Conservation (phyloP, 768 basidiomycete species). For the Suillus decipiens region DNA sequence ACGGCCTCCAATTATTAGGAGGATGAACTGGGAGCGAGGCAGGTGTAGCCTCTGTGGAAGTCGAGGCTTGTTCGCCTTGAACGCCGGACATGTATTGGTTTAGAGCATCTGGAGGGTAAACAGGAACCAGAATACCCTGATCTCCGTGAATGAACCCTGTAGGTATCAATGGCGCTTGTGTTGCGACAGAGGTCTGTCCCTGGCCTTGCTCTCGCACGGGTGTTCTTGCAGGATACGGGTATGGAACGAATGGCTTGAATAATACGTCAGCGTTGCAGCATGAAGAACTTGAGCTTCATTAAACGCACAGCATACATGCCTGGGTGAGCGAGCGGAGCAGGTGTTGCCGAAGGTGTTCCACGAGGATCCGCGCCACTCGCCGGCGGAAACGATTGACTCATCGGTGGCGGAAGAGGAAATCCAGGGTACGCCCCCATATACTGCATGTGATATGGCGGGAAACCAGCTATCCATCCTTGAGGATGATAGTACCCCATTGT, state of each 20-base stretch:
- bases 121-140: constrained; percentile 68
- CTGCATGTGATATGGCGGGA: constrained; percentile 53
- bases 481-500: constrained; percentile 48
- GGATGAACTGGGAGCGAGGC: constrained; percentile 30
- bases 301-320: constrained; percentile 50
- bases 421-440: constrained; percentile 50
- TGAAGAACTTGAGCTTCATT: constrained; percentile 4
- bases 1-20: constrained; percentile 36
- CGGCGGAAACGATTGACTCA: constrained; percentile 27
- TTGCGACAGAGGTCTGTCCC: constrained; percentile 21
- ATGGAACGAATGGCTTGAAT: constrained; percentile 50
- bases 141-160: constrained; percentile 74
- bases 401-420: constrained; percentile 39
- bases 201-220: constrained; percentile 13
- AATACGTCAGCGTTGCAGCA: constrained; percentile 13
- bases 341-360: constrained; percentile 31
- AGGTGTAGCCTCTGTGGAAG: constrained; percentile 19
- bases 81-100: constrained; percentile 64
- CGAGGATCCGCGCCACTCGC: constrained; percentile 41
- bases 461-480: constrained; percentile 55
- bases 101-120: constrained; percentile 70
- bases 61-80: constrained; percentile 29
- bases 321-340: constrained; percentile 41
- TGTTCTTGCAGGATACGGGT: constrained; percentile 42
- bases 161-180: constrained; percentile 60